Evolutionary conservation across 768 basidiomycete genomes (phyloP).

Genomic region (Boletus sp.): DNA sequence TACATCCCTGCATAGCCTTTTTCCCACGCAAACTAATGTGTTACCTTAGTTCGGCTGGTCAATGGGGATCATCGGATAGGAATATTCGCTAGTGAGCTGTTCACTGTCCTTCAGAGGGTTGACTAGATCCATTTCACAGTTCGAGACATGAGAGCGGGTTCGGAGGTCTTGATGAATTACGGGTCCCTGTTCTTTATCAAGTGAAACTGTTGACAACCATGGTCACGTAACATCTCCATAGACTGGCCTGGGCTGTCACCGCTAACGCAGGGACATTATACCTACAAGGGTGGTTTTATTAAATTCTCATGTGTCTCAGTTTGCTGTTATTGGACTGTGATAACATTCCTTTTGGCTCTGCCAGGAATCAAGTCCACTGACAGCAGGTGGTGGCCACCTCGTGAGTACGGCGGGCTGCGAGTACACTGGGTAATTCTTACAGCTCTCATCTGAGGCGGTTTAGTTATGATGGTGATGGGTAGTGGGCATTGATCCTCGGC

Average conservation of each 20-base stretch:
- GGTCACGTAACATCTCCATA: neutral
- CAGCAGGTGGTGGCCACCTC: neutral
- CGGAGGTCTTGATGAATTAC: slow-evolving; percentile 58
- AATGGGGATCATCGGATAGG: slow-evolving; percentile 69
- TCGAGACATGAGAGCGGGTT: slow-evolving; percentile 37
- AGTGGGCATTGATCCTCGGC: too few species aligned
- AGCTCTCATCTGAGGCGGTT: too few species aligned
- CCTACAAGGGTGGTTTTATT: slow-evolving; percentile 1
- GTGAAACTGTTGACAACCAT: neutral
- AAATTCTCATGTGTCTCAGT: neutral
- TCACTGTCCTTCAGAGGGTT: neutral
- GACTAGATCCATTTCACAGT: slow-evolving; percentile 26
- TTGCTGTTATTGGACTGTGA: neutral
- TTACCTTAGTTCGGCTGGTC: slow-evolving; percentile 47
- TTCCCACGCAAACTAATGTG: neutral
- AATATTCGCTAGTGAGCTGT: slow-evolving; percentile 35
- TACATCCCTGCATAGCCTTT: slow-evolving; percentile 22
- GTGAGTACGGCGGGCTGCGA: neutral
- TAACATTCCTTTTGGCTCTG: neutral
- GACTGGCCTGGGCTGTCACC: neutral
- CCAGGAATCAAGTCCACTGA: neutral
- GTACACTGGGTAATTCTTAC: too few species aligned
- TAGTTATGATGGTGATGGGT: too few species aligned
- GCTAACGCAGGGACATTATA: neutral
- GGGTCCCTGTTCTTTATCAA: slow-evolving; percentile 46